These are phyloP conservation scores for Rhodomyrtus psidioides DNA, from an alignment of 441 rosid species.

Conservation along the genomic window DNA sequence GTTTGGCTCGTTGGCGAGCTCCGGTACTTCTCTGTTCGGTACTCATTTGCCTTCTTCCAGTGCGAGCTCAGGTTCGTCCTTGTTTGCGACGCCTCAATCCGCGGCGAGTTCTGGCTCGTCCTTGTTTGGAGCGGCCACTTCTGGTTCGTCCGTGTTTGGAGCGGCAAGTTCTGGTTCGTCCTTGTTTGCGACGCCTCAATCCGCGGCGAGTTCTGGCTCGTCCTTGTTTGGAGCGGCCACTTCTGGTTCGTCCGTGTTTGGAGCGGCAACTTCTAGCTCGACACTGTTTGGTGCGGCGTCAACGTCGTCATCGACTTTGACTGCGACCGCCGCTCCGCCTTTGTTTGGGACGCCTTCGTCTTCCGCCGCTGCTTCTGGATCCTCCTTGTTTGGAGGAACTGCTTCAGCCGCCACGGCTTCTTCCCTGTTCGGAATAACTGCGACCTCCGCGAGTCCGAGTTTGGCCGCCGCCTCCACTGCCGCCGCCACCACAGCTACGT, in stretches of 20 bases:
- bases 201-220: background rate
- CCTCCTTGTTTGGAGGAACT: constrained; percentile 13
- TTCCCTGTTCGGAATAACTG: background rate
- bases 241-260: constrained; percentile 11
- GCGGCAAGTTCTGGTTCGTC: background rate
- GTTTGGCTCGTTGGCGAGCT: constrained; percentile 15
- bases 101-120: background rate
- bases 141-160: constrained; percentile 12
- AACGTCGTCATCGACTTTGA: background rate
- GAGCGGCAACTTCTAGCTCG: constrained; percentile 4
- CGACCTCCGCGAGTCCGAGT: background rate
- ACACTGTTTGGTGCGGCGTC: constrained; percentile 4
- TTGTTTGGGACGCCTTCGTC: background rate
- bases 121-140: background rate
- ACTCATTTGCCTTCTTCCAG: background rate
- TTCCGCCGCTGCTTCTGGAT: background rate
- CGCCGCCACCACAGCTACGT: background rate
- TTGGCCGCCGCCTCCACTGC: background rate
- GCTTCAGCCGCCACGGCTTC: constrained; percentile 13
- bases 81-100: background rate
- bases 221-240: background rate
- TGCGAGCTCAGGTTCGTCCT: background rate
- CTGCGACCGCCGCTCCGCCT: constrained; percentile 16
- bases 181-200: background rate
- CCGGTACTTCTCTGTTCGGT: background rate